Conservation (phyloP, 2,329 filamentous ascomycete species). For the Fusarium fracticaudum region DNA sequence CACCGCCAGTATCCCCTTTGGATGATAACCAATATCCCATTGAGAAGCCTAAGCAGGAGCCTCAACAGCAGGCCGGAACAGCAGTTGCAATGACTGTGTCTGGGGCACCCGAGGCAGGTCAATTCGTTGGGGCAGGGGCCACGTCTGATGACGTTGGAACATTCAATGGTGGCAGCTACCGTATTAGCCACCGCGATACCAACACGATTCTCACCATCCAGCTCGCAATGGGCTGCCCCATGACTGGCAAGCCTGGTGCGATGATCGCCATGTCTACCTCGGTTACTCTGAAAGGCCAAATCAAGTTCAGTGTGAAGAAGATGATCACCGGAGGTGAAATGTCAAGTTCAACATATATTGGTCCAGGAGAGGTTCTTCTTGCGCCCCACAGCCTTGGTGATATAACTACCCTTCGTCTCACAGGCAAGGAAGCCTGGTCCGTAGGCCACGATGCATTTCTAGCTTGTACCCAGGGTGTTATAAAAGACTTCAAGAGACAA, state of each 20-base stretch:
- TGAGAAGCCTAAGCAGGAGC: constrained; percentile 44
- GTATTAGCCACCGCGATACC: constrained; percentile 89
- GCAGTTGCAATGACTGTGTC: constrained; percentile 48
- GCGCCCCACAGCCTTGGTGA: constrained; percentile 85
- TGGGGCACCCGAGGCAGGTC: constrained; percentile 55
- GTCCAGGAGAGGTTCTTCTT: constrained; percentile 88
- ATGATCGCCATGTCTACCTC: constrained; percentile 97
- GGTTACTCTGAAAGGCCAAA: constrained; percentile 80
- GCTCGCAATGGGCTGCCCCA: constrained; percentile 86
- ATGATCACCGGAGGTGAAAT: constrained; percentile 85
- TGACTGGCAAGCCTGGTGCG: constrained; percentile 81
- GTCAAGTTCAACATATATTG: constrained; percentile 80
- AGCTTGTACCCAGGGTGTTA: constrained; percentile 84
- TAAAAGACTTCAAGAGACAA: constrained; percentile 89
- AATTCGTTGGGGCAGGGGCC: constrained; percentile 71
- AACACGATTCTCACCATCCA: constrained; percentile 92
- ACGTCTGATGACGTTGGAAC: constrained; percentile 88
- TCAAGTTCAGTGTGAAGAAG: constrained; percentile 93
- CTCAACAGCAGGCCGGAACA: constrained; percentile 38
- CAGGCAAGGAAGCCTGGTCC: constrained; percentile 79
- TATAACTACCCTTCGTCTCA: constrained; percentile 80
- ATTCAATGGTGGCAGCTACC: constrained; percentile 95
- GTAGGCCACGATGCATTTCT: constrained; percentile 89
- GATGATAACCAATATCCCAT: constrained; percentile 37
- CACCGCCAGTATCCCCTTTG: constrained; percentile 39